These are phyloP conservation scores for Calonectria pauciramosa DNA, from an alignment of 2,329 filamentous ascomycete species.

Conservation along the genomic window DNA sequence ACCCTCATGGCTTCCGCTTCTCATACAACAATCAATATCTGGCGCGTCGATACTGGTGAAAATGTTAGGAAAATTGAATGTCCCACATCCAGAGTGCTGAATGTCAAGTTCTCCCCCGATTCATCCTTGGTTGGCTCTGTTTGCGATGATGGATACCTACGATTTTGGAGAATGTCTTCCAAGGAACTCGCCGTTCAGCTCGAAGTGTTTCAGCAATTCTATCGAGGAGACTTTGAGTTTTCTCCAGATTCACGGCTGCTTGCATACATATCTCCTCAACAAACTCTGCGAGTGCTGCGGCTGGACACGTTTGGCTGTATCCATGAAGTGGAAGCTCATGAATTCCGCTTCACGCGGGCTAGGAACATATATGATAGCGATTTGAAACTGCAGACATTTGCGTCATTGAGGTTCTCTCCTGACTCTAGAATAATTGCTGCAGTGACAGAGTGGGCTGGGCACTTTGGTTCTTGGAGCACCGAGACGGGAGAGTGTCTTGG, in stretches of 20 bases:
- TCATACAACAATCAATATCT: neutral
- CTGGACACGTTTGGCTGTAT: neutral
- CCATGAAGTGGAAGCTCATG: neutral
- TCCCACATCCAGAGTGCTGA: too few relatives aligned
- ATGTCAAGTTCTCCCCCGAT: neutral
- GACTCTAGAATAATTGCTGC: neutral
- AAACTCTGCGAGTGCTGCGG: neutral
- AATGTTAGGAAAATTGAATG: neutral
- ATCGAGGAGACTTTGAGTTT: neutral
- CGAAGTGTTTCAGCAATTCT: neutral
- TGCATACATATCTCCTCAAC: neutral
- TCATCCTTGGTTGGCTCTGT: neutral
- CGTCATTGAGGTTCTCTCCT: neutral
- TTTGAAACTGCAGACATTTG: neutral
- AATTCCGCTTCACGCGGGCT: neutral
- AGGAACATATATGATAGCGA: neutral
- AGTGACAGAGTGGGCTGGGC: neutral
- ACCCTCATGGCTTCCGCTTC: neutral
- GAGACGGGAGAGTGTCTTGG: neutral
- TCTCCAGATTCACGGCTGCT: neutral
- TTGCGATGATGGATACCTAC: neutral
- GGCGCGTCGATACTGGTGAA: conserved; percentile 8
- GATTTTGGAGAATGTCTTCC: neutral
- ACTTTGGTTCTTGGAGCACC: neutral
- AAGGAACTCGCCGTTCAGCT: neutral